Evolutionary conservation across 1,284 basidiomycete species (phyloP), one percentile per base, ranked within the genome.

Genomic region (Apiotrichum veenhuisii): DNA sequence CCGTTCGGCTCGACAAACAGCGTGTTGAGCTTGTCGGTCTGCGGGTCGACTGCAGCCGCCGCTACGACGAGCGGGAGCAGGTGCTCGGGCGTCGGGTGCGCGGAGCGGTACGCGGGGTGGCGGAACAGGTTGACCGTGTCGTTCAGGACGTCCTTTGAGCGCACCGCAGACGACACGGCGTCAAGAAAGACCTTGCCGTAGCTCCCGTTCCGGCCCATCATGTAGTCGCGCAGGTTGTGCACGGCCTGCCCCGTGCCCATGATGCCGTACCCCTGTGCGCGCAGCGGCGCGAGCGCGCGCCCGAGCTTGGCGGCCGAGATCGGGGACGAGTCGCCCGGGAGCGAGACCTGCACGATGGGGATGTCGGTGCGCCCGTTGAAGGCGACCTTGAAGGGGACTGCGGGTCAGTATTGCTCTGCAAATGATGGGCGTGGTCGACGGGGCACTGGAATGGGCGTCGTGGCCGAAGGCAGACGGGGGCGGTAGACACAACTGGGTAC

Each of bases 301-400:
- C 79, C 79, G 3, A 80, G 70, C 58, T 70, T 73, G 43, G 76
- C 69, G 8, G 73, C 65, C 20, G 69, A 71, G 26, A 64, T 59
- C 0, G 72, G 69, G 48, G 57, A 68, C 2, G 62, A 54, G 47
- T 76, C 71, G 1, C 71, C 68, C 0, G 78, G 78, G 5, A 80
- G 64, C 0, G 77, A 78, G 10, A 80, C 69, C 57, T 80, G 79
- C 0, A 77, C 62, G 43, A 80, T 67, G 1, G 78, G 71, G 20
- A 77, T 67, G 25, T 65, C 55, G 0, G 72, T 74, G 47, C 68
- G 58, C 33, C 63, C 66, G 26, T 68, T 65, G 52, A 80, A 77
- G 9, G 73, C 73, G 20, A 76, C 75, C 45, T 67, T 71, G 69
- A 79, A 75, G 0, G 79, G 79, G 14, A 79, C 78, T 76, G 5